These are phyloP conservation scores for Calonectria naviculata DNA, from an alignment of 2,329 filamentous ascomycete species.

Conservation along the genomic window DNA sequence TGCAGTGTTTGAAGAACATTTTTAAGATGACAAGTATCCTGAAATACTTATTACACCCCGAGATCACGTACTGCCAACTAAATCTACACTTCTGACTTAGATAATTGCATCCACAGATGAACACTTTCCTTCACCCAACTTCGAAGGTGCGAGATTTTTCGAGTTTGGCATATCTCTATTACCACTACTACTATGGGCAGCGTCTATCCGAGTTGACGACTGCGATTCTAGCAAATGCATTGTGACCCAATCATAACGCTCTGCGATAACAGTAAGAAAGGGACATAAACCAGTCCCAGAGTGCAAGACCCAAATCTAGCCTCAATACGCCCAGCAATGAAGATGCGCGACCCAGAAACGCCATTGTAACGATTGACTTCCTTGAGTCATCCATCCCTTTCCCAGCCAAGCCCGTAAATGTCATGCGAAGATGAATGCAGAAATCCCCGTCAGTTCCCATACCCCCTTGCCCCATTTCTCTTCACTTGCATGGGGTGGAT, in stretches of 20 bases:
- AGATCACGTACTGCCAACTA: too few relatives aligned
- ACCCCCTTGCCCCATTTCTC: neutral
- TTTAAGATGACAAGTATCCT: too few relatives aligned
- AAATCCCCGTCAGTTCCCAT: conserved; percentile 12
- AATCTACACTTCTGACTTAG: too few relatives aligned
- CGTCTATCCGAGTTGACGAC: conserved; percentile 30
- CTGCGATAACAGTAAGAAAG: conserved; percentile 26
- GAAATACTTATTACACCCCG: too few relatives aligned
- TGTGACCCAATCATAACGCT: conserved; percentile 38
- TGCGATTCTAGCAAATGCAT: conserved; percentile 37
- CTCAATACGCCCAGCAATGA: conserved; percentile 31
- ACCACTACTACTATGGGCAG: conserved; percentile 41
- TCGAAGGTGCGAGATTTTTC: neutral
- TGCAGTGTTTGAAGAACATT: too few relatives aligned
- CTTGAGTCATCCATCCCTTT: conserved; percentile 20
- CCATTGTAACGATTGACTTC: conserved; percentile 12
- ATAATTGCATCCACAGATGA: too few relatives aligned
- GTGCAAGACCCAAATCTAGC: conserved; percentile 23
- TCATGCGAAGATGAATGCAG: conserved; percentile 14
- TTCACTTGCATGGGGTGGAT: conserved; percentile 5
- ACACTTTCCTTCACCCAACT: too few relatives aligned
- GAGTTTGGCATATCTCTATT: conserved; percentile 34
- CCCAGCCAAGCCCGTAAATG: conserved; percentile 8
- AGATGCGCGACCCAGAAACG: conserved; percentile 25
- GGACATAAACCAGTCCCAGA: conserved; percentile 27